phyloP scores from a whole-genome alignment of 2,329 filamentous ascomycete species.

The Myriosclerotinia duriaeana region DNA sequence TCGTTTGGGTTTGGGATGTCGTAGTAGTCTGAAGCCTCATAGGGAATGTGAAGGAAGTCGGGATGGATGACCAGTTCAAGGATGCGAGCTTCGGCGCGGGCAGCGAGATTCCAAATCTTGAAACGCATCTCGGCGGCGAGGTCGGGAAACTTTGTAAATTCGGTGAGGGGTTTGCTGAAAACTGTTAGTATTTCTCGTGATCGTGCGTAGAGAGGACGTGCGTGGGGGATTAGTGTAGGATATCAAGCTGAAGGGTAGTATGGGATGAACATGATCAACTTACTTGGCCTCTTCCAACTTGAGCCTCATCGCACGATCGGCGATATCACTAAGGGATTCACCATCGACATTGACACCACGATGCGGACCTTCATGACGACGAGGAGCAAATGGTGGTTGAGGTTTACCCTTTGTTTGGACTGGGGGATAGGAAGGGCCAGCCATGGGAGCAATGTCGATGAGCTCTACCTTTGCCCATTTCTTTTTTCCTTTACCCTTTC shows the following conservation, averaged over 20 bases:
- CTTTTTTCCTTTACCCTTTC: background rate
- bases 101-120: background rate
- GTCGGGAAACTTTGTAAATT: background rate
- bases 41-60: background rate
- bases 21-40: fast-evolving
- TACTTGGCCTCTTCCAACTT: background rate
- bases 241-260: no score
- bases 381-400: background rate
- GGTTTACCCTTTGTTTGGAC: background rate
- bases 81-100: background rate
- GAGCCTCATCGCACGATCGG: background rate
- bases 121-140: background rate
- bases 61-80: background rate
- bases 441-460: background rate
- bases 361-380: background rate
- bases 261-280: background rate
- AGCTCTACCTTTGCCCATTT: background rate
- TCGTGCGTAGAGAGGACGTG: background rate
- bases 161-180: background rate
- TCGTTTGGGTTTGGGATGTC: background rate
- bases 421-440: fast-evolving
- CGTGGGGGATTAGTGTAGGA: no score
- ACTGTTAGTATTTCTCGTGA: background rate
- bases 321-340: background rate
- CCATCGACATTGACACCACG: background rate